A percentile compares a stretch with the other conserved stretches of the same genome.
These are phyloP conservation scores for Diaporthe destruens DNA, from an alignment of 2,329 filamentous ascomycete genomes.

Conservation along the genomic window DNA sequence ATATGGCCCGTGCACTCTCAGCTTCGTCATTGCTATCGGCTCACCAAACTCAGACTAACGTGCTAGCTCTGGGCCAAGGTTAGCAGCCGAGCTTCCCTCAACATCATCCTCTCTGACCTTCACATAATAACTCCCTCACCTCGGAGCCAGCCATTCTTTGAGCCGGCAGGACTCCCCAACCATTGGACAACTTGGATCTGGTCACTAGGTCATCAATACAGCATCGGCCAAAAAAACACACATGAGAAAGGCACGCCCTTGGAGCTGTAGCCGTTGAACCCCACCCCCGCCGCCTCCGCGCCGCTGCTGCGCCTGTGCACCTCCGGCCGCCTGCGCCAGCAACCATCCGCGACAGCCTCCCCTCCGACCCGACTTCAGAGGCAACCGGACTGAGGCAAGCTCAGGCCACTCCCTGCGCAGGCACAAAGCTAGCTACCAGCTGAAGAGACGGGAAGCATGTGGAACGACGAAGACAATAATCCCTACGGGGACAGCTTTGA, in stretches of 20 bases:
- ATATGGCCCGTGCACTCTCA: slow-evolving; percentile 18
- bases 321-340: slow-evolving; percentile 29
- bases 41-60: slow-evolving; percentile 10
- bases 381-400: background rate
- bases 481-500: slow-evolving; percentile 94
- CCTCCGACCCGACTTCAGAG: background rate
- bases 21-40: slow-evolving; percentile 31
- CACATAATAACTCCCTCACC: background rate
- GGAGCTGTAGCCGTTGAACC: slow-evolving; percentile 19
- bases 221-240: background rate
- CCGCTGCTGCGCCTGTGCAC: slow-evolving; percentile 16
- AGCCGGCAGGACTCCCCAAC: background rate
- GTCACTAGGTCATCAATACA: background rate
- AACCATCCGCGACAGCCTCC: background rate
- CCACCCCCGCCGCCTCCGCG: slow-evolving; percentile 35
- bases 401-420: too few species aligned
- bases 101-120: slow-evolving; percentile 25
- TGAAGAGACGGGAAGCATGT: slow-evolving; percentile 71
- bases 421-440: background rate
- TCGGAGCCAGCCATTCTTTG: background rate
- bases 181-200: background rate
- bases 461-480: slow-evolving; percentile 99
- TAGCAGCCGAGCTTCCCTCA: slow-evolving; percentile 25
- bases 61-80: slow-evolving; percentile 23
- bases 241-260: background rate